These are phyloP conservation scores for Colletotrichum sp. DNA, from an alignment of 2,329 filamentous ascomycete species.

Conservation along the genomic window DNA sequence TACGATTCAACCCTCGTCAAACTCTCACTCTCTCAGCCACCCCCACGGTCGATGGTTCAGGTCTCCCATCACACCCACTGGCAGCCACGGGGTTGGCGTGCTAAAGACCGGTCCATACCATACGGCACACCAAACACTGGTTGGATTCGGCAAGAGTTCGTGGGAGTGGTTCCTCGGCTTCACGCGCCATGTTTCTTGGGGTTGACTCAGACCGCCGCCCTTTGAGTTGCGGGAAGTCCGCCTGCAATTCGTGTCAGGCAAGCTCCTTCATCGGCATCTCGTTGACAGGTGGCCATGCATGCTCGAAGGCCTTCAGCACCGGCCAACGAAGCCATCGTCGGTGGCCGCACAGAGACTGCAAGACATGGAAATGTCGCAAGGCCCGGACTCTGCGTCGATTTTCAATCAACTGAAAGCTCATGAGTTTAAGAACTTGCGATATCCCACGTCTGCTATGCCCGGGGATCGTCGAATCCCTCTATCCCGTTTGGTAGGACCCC, in stretches of 20 bases:
- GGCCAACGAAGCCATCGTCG: not conserved
- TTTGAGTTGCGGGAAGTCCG: not conserved
- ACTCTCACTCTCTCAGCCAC: not conserved
- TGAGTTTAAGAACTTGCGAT: not conserved
- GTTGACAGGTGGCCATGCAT: not conserved
- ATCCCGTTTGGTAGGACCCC: not conserved
- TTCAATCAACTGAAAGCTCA: not conserved
- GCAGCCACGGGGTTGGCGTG: not conserved
- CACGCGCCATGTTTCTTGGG: not conserved
- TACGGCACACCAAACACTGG: not conserved
- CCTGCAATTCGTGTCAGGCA: not conserved
- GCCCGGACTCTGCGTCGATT: not conserved
- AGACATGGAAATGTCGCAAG: not conserved
- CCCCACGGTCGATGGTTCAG: not conserved
- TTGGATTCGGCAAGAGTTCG: not conserved
- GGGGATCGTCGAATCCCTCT: not conserved
- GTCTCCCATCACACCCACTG: not conserved
- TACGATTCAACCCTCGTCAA: not conserved
- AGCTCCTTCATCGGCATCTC: not conserved
- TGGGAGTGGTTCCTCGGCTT: not conserved
- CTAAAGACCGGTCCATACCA: not conserved
- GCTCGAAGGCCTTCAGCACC: not conserved
- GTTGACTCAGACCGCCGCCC: not conserved
- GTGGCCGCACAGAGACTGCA: not conserved
- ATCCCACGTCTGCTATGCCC: not conserved